Evolutionary conservation across 257 asterid species (phyloP).

Genomic region (Leptodermis oblonga): DNA sequence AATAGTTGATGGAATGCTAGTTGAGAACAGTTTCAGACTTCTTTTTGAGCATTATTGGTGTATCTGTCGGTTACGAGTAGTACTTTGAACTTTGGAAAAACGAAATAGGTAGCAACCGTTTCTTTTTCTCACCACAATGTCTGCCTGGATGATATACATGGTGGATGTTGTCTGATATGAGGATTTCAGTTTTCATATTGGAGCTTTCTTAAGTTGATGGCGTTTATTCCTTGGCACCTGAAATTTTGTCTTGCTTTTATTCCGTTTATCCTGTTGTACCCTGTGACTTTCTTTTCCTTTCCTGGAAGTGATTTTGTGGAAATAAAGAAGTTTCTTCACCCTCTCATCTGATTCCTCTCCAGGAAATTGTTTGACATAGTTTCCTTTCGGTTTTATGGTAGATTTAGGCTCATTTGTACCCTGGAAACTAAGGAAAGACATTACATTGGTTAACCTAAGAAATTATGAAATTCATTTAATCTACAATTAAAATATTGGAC

Average conservation of each 20-base stretch:
- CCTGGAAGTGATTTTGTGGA: background rate
- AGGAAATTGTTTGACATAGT: background rate
- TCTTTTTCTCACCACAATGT: background rate
- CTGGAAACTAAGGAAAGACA: background rate
- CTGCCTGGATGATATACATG: background rate
- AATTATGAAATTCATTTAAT: background rate
- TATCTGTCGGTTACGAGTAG: background rate
- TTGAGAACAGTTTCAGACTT: background rate
- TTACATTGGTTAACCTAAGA: background rate
- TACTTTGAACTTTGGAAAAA: background rate
- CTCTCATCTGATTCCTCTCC: background rate
- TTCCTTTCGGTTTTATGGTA: background rate
- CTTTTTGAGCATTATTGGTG: too few species aligned
- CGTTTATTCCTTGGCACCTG: background rate
- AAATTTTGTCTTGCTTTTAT: background rate
- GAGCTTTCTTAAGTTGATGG: background rate
- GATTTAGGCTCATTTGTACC: background rate
- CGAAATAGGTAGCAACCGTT: background rate
- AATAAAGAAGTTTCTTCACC: background rate
- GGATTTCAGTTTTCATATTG: too few species aligned
- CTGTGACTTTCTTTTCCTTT: background rate
- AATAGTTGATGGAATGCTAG: background rate
- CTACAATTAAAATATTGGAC: background rate
- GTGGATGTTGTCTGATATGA: too few species aligned
- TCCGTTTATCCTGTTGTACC: background rate